Percentiles rank a stretch among this genome's conserved stretches.
phyloP scores from a whole-genome alignment of 1,139 yeast genomes.

The Kluyveromyces sp. region DNA sequence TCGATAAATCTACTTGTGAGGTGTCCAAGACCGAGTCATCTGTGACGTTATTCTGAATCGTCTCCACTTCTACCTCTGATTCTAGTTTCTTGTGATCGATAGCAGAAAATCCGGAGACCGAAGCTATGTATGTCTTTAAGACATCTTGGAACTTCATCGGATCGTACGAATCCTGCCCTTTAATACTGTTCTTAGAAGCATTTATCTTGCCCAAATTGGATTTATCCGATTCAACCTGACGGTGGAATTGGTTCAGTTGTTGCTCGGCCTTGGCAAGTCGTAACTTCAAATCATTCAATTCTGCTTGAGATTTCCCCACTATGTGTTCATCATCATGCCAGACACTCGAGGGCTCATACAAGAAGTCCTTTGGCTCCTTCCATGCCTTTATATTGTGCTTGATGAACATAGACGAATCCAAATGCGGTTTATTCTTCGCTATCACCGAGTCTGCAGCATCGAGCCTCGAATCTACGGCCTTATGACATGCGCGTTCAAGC shows the following conservation, averaged over 20 bases:
- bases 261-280: constrained; percentile 46
- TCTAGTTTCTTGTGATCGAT: constrained; percentile 69
- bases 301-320: constrained; percentile 51
- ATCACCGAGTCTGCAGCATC: constrained; percentile 51
- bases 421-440: constrained; percentile 61
- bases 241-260: constrained; percentile 39
- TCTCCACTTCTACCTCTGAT: constrained; percentile 82
- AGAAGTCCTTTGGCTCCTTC: constrained; percentile 82
- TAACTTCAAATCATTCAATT: constrained; percentile 58
- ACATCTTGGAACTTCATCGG: constrained; percentile 46
- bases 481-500: constrained; percentile 54
- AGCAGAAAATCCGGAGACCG: constrained; percentile 57
- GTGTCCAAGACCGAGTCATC: constrained; percentile 34
- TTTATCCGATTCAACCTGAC: constrained; percentile 32
- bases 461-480: constrained; percentile 47
- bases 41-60: constrained; percentile 68
- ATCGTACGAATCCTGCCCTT: constrained; percentile 34
- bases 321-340: constrained; percentile 96
- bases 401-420: constrained; percentile 86
- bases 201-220: constrained; percentile 32
- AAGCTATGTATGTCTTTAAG: constrained; percentile 46
- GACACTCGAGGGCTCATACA: constrained; percentile 79
- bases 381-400: constrained; percentile 75
- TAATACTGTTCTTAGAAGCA: constrained; percentile 35
- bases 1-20: constrained; percentile 61